Evolutionary conservation across 768 basidiomycete species (phyloP).

Genomic region (Boletus vinaceobasis): DNA sequence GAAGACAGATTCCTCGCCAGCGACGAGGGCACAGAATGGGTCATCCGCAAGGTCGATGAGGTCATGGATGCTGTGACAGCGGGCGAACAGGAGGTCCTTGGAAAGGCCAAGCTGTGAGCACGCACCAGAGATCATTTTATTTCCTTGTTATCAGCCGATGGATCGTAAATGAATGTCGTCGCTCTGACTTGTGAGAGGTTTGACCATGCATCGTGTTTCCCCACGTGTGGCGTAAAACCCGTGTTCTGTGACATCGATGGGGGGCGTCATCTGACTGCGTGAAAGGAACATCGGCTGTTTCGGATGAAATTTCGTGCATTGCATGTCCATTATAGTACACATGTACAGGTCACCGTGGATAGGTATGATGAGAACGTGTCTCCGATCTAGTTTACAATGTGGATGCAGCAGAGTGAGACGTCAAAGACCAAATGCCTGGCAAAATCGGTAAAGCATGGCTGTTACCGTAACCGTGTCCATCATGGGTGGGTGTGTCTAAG

Average conservation of each 20-base stretch:
- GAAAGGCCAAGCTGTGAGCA: constrained; percentile 61
- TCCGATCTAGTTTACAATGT: constrained; percentile 31
- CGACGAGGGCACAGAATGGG: constrained; percentile 89
- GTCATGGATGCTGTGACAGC: constrained; percentile 70
- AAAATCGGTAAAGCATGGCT: constrained; percentile 82
- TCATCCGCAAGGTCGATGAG: constrained; percentile 77
- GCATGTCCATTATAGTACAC: constrained; percentile 32
- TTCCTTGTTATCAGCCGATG: constrained; percentile 29
- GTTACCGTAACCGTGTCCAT: constrained; percentile 88
- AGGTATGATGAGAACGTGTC: constrained; percentile 30
- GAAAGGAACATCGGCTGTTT: constrained; percentile 19
- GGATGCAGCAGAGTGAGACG: constrained; percentile 21
- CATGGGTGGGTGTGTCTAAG: constrained; percentile 80
- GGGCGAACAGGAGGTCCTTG: constrained; percentile 36
- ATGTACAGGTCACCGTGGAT: constrained; percentile 26
- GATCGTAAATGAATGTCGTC: constrained; percentile 26
- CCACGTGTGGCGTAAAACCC: constrained; percentile 32
- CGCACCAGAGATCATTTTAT: constrained; percentile 20
- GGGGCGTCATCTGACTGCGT: constrained; percentile 19
- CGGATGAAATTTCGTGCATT: constrained; percentile 25
- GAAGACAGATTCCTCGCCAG: constrained; percentile 80
- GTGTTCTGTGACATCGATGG: constrained; percentile 25
- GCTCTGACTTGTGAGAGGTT: constrained; percentile 16
- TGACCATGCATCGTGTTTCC: constrained; percentile 29
- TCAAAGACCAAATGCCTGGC: constrained; percentile 49